These are phyloP conservation scores for Ceratocystis cubensis DNA, from an alignment of 2,329 filamentous ascomycete species.

Conservation along the genomic window DNA sequence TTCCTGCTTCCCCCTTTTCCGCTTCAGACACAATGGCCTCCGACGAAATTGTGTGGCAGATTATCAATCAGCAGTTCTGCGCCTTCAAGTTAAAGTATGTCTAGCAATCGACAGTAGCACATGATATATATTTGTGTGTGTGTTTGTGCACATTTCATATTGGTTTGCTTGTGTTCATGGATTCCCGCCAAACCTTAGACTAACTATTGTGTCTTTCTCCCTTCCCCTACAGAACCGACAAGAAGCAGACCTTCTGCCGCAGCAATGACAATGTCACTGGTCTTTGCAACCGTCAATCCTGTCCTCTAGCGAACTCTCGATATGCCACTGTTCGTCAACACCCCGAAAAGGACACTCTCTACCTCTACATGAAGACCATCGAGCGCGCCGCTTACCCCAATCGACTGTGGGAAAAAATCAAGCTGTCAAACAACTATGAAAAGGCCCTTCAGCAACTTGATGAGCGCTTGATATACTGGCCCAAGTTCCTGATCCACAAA, in stretches of 20 bases:
- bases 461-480: conserved; percentile 78
- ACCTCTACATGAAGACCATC: conserved; percentile 93
- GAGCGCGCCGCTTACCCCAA: conserved; percentile 78
- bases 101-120: background rate
- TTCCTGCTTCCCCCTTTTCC: background rate
- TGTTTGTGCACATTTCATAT: background rate
- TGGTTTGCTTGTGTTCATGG: background rate
- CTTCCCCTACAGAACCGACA: conserved; percentile 52
- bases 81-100: conserved; percentile 82
- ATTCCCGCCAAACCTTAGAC: background rate
- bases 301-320: conserved; percentile 77
- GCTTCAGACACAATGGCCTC: conserved; percentile 53
- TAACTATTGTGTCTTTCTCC: background rate
- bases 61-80: conserved; percentile 93
- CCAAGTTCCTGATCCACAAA: conserved; percentile 85
- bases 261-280: conserved; percentile 85
- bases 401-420: conserved; percentile 90
- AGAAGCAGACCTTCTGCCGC: conserved; percentile 84
- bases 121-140: background rate
- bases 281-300: conserved; percentile 75
- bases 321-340: conserved; percentile 87
- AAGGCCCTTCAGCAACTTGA: conserved; percentile 83
- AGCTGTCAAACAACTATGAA: conserved; percentile 78
- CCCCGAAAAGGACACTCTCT: conserved; percentile 67
- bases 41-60: conserved; percentile 95